These are phyloP conservation scores for Pythium sukuiense DNA, from an alignment of 352 stramenopile species.

Conservation along the genomic window DNA sequence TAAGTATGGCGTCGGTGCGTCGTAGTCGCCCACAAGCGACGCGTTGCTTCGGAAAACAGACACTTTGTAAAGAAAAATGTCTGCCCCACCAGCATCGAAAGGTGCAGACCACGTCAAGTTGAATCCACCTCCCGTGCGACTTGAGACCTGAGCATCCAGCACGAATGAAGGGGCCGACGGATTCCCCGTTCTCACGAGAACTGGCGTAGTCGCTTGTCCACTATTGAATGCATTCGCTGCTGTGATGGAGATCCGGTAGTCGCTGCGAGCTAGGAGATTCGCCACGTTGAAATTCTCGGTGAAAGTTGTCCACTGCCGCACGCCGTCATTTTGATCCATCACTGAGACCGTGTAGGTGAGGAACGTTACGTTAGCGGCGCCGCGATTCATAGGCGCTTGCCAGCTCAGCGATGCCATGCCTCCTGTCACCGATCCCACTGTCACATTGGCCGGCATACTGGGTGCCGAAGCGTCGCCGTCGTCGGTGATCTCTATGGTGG, in stretches of 20 bases:
- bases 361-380: slow-evolving; percentile 29
- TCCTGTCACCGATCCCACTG: slow-evolving; percentile 25
- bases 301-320: slow-evolving; percentile 23
- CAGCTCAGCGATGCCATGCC: slow-evolving; percentile 36
- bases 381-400: slow-evolving; percentile 33
- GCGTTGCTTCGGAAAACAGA: neutral
- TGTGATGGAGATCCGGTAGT: slow-evolving; percentile 36
- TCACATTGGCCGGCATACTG: slow-evolving; percentile 23
- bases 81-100: slow-evolving; percentile 41
- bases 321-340: slow-evolving; percentile 16
- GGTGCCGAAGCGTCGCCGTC: slow-evolving; percentile 53
- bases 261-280: slow-evolving; percentile 29
- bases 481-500: slow-evolving; percentile 45
- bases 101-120: slow-evolving; percentile 46
- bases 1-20: slow-evolving; percentile 14
- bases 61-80: slow-evolving; percentile 37
- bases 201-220: slow-evolving; percentile 19
- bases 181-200: slow-evolving; percentile 26
- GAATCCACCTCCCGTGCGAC: slow-evolving; percentile 40
- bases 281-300: slow-evolving; percentile 24
- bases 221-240: slow-evolving; percentile 29
- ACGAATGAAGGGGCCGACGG: slow-evolving; percentile 36
- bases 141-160: slow-evolving; percentile 25
- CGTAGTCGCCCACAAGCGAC: neutral
- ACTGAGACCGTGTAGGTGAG: slow-evolving; percentile 36